Conservation (phyloP, 768 basidiomycete genomes). For the Rhizopogon vinicolor region DNA sequence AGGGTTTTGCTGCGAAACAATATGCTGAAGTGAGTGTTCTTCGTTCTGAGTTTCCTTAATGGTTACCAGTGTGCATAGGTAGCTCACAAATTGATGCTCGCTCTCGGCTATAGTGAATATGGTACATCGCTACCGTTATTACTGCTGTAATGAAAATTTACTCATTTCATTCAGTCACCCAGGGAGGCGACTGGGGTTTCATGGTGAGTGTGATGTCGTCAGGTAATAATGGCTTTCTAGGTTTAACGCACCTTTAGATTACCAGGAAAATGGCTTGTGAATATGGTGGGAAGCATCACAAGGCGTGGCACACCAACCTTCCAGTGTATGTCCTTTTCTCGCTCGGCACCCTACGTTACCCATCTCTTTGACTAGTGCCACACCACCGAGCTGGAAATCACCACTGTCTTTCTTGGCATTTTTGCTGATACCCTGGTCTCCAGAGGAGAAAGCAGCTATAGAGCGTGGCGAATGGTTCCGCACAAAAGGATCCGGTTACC, state of each 20-base stretch:
- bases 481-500: conserved; percentile 33
- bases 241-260: conserved; percentile 12
- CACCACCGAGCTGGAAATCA: conserved; percentile 2
- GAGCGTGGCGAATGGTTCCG: conserved; percentile 24
- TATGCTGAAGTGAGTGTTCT: conserved; percentile 45
- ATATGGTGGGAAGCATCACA: conserved; percentile 25
- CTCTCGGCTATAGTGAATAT: conserved; percentile 8
- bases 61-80: conserved; percentile 24
- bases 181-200: conserved; percentile 47
- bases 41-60: neutral
- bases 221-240: neutral
- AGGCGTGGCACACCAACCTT: conserved; percentile 31
- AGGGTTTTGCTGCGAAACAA: conserved; percentile 43
- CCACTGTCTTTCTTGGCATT: conserved; percentile 22
- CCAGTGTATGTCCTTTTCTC: conserved; percentile 16
- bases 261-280: conserved; percentile 16
- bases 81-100: conserved; percentile 43
- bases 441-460: conserved; percentile 31
- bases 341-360: neutral
- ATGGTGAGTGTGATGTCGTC: conserved; percentile 21
- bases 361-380: neutral
- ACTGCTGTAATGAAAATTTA: neutral
- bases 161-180: conserved; percentile 28
- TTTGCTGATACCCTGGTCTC: conserved; percentile 20
- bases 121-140: neutral